These are phyloP conservation scores for Magnolia changhungtana DNA, from an alignment of 164 flowering plant genomes.

Conservation along the genomic window DNA sequence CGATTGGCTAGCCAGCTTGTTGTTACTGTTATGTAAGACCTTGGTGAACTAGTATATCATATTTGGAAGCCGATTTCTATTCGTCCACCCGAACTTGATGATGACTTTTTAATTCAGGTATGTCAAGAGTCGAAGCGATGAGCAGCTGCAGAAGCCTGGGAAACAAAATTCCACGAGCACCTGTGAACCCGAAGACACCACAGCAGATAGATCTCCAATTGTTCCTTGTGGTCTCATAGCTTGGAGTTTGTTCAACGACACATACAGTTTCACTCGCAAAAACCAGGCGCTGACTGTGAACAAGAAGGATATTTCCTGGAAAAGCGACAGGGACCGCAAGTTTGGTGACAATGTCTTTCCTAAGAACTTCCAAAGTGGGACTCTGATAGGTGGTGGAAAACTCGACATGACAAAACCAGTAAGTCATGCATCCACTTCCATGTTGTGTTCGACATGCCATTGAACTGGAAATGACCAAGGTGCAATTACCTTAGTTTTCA, in stretches of 20 bases:
- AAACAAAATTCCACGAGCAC: conserved; percentile 24
- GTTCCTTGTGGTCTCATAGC: conserved; percentile 97
- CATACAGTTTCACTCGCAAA: conserved; percentile 57
- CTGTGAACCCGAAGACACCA: conserved; percentile 61
- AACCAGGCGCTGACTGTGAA: conserved; percentile 40
- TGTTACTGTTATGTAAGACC: too few relatives aligned
- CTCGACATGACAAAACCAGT: conserved; percentile 56
- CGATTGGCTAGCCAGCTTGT: too few relatives aligned
- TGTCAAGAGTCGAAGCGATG: conserved; percentile 84
- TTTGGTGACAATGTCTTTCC: conserved; percentile 85
- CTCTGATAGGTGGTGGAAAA: conserved; percentile 61
- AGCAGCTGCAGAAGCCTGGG: conserved; percentile 36
- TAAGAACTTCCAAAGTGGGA: conserved; percentile 68
- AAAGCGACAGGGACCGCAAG: conserved; percentile 85
- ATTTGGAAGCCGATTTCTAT: too few relatives aligned
- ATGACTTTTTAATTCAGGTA: conserved; percentile 43
- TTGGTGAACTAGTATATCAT: too few relatives aligned
- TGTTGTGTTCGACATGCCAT: not conserved
- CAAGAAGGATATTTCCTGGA: conserved; percentile 82
- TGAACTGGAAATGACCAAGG: not conserved
- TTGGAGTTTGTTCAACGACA: conserved; percentile 95
- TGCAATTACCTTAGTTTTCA: not conserved
- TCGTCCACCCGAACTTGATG: too few relatives aligned
- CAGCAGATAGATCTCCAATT: conserved; percentile 35
- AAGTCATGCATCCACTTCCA: conserved; percentile 25